A percentile compares a stretch with the other conserved stretches of the same genome.
phyloP scores from a whole-genome alignment of 192 early-diverging fungal species.

The Coemansia sp. region DNA sequence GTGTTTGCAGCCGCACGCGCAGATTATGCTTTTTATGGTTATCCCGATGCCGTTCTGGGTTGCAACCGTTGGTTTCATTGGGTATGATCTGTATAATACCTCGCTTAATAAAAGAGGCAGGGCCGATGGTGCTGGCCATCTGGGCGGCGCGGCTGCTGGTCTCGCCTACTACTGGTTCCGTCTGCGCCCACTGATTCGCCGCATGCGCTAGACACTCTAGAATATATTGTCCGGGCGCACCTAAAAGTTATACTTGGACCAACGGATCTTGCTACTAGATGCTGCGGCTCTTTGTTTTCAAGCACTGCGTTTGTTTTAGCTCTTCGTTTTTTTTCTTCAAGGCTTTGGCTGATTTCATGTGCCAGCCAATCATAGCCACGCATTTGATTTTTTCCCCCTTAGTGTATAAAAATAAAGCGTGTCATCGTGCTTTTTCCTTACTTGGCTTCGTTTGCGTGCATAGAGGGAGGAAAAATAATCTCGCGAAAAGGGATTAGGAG shows the following conservation, averaged over 20 bases:
- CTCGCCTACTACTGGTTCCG: slow-evolving; percentile 52
- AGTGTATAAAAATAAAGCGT: too few species aligned
- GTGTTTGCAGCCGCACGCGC: slow-evolving; percentile 36
- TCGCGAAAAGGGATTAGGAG: not conserved
- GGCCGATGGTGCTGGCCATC: slow-evolving; percentile 51
- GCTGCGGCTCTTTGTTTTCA: too few species aligned
- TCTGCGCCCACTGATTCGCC: slow-evolving; percentile 35
- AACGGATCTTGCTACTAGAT: too few species aligned
- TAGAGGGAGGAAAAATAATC: too few species aligned
- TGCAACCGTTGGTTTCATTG: slow-evolving; percentile 35
- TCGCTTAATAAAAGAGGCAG: slow-evolving; percentile 6
- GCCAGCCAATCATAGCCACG: not conserved
- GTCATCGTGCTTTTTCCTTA: too few species aligned
- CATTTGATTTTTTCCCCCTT: not conserved
- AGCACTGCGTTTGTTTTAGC: too few species aligned
- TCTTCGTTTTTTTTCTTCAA: too few species aligned
- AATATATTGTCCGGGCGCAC: too few species aligned
- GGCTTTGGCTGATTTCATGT: too few species aligned
- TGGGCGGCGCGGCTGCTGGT: slow-evolving; percentile 46
- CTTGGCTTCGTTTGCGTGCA: too few species aligned
- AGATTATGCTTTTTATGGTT: slow-evolving; percentile 33
- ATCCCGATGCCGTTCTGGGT: slow-evolving; percentile 44
- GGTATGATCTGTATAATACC: slow-evolving; percentile 37
- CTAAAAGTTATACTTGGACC: too few species aligned
- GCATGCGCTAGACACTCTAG: slow-evolving; percentile 41